phyloP scores from a whole-genome alignment of 192 early-diverging fungal genomes.

The Rhizophlyctis rosea region DNA sequence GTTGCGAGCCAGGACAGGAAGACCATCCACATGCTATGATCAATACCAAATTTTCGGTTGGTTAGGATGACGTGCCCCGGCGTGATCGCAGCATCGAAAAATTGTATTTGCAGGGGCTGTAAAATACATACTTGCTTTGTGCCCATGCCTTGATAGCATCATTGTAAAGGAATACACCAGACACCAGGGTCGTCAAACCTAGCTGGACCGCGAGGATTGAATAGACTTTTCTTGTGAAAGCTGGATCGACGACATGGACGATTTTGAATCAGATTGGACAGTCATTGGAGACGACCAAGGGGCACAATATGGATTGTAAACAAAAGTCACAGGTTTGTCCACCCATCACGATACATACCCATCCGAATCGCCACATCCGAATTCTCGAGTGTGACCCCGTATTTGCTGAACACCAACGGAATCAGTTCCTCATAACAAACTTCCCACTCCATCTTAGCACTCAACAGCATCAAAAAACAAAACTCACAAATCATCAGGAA shows the following conservation, averaged over 20 bases:
- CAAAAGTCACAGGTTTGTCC: too few relatives aligned
- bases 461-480: background rate
- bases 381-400: background rate
- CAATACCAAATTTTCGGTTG: slow-evolving; percentile 13
- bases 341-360: background rate
- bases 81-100: too few relatives aligned
- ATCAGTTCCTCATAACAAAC: background rate
- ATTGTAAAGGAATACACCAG: background rate
- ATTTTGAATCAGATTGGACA: too few relatives aligned
- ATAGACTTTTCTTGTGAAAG: background rate
- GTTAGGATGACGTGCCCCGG: too few relatives aligned
- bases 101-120: background rate
- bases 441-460: background rate
- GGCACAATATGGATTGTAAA: too few relatives aligned
- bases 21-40: slow-evolving; percentile 56
- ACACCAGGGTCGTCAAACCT: background rate
- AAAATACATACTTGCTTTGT: background rate
- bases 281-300: too few relatives aligned
- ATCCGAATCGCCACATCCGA: background rate
- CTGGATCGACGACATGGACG: background rate
- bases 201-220: background rate
- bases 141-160: background rate
- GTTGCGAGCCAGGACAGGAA: slow-evolving; percentile 51
- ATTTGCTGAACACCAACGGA: background rate
- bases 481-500: background rate